Conservation (phyloP, 352 stramenopile genomes). For the Phytophthora tentaculata region DNA sequence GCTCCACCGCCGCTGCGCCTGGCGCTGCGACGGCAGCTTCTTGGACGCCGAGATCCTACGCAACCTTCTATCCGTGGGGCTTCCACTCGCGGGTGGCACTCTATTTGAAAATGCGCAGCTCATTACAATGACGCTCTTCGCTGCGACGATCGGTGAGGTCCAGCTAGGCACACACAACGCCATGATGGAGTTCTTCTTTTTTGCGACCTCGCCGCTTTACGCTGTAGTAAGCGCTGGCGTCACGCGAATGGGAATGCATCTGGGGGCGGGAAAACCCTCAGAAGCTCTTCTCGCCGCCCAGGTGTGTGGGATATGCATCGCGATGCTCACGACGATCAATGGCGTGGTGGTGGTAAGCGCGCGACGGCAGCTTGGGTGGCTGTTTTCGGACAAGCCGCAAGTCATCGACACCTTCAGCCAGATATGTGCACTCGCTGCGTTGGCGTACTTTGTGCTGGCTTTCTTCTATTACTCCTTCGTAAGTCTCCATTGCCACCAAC, state of each 20-base stretch:
- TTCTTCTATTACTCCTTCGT: constrained; percentile 88
- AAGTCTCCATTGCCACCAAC: constrained; percentile 12
- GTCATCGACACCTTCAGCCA: constrained; percentile 72
- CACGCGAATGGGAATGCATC: constrained; percentile 65
- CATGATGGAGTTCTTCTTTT: constrained; percentile 90
- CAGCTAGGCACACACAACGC: constrained; percentile 82
- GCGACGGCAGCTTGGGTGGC: constrained; percentile 49
- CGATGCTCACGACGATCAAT: constrained; percentile 52
- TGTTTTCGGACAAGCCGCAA: constrained; percentile 72
- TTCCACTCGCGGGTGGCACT: constrained; percentile 63
- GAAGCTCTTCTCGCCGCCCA: constrained; percentile 61
- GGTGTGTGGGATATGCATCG: constrained; percentile 56
- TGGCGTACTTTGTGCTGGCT: constrained; percentile 74
- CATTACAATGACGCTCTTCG: constrained; percentile 79
- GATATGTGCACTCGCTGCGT: constrained; percentile 59
- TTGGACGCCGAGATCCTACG: constrained; percentile 48
- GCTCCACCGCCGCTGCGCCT: constrained; percentile 57
- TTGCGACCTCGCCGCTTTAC: constrained; percentile 79
- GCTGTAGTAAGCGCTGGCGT: constrained; percentile 68
- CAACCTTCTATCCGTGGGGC: constrained; percentile 54
- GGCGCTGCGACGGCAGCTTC: constrained; percentile 63
- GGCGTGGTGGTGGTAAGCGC: constrained; percentile 54
- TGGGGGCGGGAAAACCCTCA: constrained; percentile 53
- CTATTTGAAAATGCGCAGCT: constrained; percentile 87
- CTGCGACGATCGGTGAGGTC: constrained; percentile 68